Percentiles rank a stretch among this genome's conserved stretches.
These are phyloP conservation scores for Fusarium subglutinans DNA, from an alignment of 2,329 filamentous ascomycete species.

Conservation along the genomic window DNA sequence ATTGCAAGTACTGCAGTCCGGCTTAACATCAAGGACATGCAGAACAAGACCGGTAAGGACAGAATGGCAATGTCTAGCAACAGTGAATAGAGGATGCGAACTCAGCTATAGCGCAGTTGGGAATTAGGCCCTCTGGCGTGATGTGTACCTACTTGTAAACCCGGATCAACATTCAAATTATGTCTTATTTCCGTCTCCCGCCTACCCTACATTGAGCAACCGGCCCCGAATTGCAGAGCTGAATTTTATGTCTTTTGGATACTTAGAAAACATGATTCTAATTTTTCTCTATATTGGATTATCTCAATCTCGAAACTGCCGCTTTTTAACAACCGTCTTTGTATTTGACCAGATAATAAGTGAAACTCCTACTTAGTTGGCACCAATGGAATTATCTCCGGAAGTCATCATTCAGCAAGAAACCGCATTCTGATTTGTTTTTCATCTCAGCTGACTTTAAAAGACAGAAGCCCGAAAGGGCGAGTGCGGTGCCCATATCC, in stretches of 20 bases:
- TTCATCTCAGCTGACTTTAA: not conserved
- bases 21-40: too few relatives aligned
- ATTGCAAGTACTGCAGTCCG: fast-evolving
- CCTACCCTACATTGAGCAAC: not conserved
- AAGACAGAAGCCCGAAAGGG: fast-evolving
- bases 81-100: fast-evolving
- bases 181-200: not conserved
- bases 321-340: not conserved
- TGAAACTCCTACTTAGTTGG: too few relatives aligned
- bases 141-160: fast-evolving
- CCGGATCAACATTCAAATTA: fast-evolving
- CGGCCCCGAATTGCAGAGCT: not conserved
- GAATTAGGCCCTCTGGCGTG: not conserved
- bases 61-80: not conserved
- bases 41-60: fast-evolving
- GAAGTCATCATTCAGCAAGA: too few relatives aligned
- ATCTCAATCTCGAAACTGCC: fast-evolving
- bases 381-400: too few relatives aligned
- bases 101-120: not conserved
- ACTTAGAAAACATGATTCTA: fast-evolving
- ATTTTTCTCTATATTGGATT: fast-evolving
- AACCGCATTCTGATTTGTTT: too few relatives aligned
- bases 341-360: fast-evolving
- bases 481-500: fast-evolving
- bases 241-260: not conserved